phyloP scores from a whole-genome alignment of 2,329 filamentous ascomycete genomes.

The Neocucurbitaria cava region DNA sequence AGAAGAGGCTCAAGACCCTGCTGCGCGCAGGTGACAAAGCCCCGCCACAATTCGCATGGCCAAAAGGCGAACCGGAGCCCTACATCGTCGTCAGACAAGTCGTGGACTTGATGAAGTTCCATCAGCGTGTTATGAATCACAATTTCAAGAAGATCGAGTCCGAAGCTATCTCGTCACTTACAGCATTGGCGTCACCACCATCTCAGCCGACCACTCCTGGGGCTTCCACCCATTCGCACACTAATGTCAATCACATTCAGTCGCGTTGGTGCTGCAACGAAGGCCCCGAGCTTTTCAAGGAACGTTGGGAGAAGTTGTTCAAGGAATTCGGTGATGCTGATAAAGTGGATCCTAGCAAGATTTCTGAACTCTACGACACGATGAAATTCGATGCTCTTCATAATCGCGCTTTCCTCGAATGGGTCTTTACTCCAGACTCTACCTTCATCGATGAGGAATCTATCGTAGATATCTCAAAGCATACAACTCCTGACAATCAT shows the following conservation, averaged over 20 bases:
- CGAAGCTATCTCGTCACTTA: conserved; percentile 68
- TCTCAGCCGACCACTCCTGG: conserved; percentile 45
- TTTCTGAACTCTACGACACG: conserved; percentile 97
- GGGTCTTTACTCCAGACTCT: conserved; percentile 90
- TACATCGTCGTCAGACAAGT: conserved; percentile 91
- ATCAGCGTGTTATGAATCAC: conserved; percentile 91
- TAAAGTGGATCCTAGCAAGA: conserved; percentile 98
- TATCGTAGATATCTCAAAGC: conserved; percentile 44
- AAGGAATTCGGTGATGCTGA: conserved; percentile 95
- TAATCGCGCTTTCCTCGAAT: conserved; percentile 94
- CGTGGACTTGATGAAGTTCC: conserved; percentile 96
- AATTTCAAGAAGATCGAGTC: conserved; percentile 85
- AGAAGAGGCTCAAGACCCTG: conserved; percentile 97
- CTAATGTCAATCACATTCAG: conserved; percentile 67
- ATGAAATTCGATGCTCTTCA: conserved; percentile 99
- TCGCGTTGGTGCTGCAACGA: conserved; percentile 95
- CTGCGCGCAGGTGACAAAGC: conserved; percentile 91
- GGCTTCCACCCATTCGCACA: conserved; percentile 47
- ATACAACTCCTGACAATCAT: conserved; percentile 32
- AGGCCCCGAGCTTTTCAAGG: conserved; percentile 91
- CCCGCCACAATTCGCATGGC: conserved; percentile 98
- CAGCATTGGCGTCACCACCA: conserved; percentile 44
- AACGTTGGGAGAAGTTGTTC: conserved; percentile 98
- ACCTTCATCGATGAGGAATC: conserved; percentile 73
- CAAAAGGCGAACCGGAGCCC: conserved; percentile 89